Evolutionary conservation across 2,329 filamentous ascomycete species (phyloP), one percentile per base, ranked within the genome.

Genomic region (Nigrospora sphaerica): DNA sequence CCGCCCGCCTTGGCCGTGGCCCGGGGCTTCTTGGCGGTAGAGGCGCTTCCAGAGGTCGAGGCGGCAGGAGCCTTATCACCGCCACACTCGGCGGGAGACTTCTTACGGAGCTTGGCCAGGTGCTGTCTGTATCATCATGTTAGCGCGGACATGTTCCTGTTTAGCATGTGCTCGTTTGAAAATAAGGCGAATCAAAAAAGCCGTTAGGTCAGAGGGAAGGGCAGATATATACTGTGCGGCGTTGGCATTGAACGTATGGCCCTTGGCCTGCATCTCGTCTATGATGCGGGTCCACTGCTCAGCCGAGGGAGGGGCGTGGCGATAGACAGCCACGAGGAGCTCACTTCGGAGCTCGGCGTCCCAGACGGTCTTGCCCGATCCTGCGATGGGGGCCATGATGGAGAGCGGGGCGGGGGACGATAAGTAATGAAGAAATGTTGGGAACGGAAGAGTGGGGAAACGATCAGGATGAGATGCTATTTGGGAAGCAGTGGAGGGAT

Each of bases 31-130:
- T 14, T 14, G 34, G 34, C 11, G 2, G 3, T 16, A 5, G 33
- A 4, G 10, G 33, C 5, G 4, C 33, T 5, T 13, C 14, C 34
- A 6, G 14, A 17, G 34, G 14, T 12, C 2, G 34, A 36, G 12
- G 34, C 34, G 16, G 34, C 34, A 36, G 34, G 6, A n/a, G 34
- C 23, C 23, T 28, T 36, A 36, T 36, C 10, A 2, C 6, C 34
- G 19, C n/a, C 33, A 6, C 13, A 3, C 1, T 7, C 6, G 28
- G 2, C 16, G 13, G 13, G 17, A 3, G 46, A 51, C 11, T 58
- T 55, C 42, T 60, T 53, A 23, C 54, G 50, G 35, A 74, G 62
- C 52, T 73, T 74, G 51, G 71, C 67, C 9, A 74, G 63, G 32
- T 74, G 71, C 54, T 74, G 71, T 39, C 71, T 74, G 42, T 44